Evolutionary conservation across 78 protist species (phyloP), one percentile per base, ranked within the genome.

Genomic region (Dictyostelium brefeldianum): DNA sequence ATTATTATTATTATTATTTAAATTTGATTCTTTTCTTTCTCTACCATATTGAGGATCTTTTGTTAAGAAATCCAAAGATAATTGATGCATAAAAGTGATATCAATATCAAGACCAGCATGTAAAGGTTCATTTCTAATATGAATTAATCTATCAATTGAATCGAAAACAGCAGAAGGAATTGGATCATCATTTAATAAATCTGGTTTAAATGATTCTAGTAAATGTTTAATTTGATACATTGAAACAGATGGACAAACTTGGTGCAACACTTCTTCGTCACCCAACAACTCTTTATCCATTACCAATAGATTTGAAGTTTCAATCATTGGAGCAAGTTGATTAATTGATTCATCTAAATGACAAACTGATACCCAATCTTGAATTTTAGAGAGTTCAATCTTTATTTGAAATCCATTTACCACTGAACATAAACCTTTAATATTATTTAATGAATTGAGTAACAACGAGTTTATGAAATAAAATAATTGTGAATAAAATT

Each of bases 401-500:
- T 59, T 85, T 78, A 85, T 85, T 62, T 85, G 92, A 36, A 85
- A 85, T 15, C 92, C 92, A 75, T 85, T 85, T 12, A 78, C 92
- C 0, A 62, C 54, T 5, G 74, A 53, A 46, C 92, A 85, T 9
- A 85, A 29, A 25, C 83, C 92, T n/a, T 18, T 11, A 6, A 85
- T 75, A 47, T 22, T 62, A 65, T 85, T 75, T n/a, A 85, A 65
- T 14, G 80, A 65, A n/a, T 85, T 85, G 27, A 85, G 20, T 27
- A 85, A 56, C 70, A 62, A 27, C 5, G 78, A 25, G 29, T 85
- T 85, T 48, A 78, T 85, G 29, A 27, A 85, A 48, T 65, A 85
- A 9, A 85, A 85, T 17, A 85, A 9, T 48, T 85, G 92, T 41
- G 83, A 75, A 75, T 53, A 85, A 65, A 85, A 85, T 59, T 85